Conservation (phyloP, 257 asterid genomes). For the Solanum bulbocastanum region DNA sequence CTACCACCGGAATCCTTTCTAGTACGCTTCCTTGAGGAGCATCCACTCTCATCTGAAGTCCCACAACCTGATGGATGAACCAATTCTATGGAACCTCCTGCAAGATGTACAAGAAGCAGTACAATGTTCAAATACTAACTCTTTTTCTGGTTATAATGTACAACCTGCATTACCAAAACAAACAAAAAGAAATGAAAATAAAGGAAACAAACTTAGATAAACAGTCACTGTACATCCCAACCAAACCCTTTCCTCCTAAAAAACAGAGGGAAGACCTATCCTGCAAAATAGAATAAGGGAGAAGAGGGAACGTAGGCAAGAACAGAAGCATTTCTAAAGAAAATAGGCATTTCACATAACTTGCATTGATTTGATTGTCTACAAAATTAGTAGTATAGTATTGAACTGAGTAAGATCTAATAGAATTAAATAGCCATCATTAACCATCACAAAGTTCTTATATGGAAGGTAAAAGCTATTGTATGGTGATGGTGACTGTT, state of each 20-base stretch:
- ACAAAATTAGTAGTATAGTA: background rate
- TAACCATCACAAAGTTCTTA: background rate
- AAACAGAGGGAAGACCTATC: background rate
- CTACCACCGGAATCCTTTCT: constrained; percentile 29
- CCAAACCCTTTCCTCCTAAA: background rate
- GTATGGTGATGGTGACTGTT: background rate
- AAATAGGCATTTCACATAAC: background rate
- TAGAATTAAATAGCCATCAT: background rate
- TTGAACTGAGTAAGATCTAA: background rate
- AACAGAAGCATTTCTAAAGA: background rate
- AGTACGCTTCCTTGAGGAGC: constrained; percentile 48
- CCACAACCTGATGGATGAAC: constrained; percentile 55
- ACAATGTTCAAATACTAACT: background rate
- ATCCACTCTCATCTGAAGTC: constrained; percentile 26
- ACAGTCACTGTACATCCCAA: background rate
- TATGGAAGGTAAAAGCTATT: background rate
- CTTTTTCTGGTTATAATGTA: background rate
- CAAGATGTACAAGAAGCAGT: constrained; percentile 8
- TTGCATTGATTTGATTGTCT: background rate
- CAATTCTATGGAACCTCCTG: constrained; percentile 28
- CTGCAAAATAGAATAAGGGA: background rate
- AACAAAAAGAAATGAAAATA: background rate
- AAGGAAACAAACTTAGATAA: background rate
- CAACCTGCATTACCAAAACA: background rate
- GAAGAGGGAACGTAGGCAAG: background rate